Percentiles rank a stretch among this genome's conserved stretches.
These are phyloP conservation scores for Neurospora pannonica DNA, from an alignment of 495 filamentous ascomycete species.

Conservation along the genomic window DNA sequence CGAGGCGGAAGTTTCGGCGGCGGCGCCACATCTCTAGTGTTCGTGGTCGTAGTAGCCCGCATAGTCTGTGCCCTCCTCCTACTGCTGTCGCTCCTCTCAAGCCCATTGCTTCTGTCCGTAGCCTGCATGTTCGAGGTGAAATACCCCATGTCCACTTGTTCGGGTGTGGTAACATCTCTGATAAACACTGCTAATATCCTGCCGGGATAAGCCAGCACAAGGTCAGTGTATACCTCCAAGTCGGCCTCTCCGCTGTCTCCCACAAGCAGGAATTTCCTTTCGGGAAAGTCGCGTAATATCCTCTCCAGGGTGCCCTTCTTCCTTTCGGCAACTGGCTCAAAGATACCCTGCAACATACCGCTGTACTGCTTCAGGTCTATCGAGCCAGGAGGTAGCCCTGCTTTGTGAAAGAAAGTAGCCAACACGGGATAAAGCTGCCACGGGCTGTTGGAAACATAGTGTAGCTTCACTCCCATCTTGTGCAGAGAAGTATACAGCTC, in stretches of 20 bases:
- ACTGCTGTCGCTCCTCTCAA: neutral
- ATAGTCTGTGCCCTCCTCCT: neutral
- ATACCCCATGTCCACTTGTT: constrained; percentile 46
- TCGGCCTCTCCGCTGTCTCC: constrained; percentile 96
- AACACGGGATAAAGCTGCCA: constrained; percentile 94
- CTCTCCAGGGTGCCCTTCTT: constrained; percentile 82
- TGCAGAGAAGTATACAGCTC: constrained; percentile 79
- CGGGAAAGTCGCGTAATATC: constrained; percentile 81
- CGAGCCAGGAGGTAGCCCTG: constrained; percentile 74
- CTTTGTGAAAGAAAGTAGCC: constrained; percentile 67
- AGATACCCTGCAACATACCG: constrained; percentile 94
- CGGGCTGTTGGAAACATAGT: constrained; percentile 91
- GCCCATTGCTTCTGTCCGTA: neutral
- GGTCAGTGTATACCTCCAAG: constrained; percentile 92
- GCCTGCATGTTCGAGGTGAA: constrained; percentile 38
- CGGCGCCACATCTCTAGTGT: neutral
- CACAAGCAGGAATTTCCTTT: constrained; percentile 80
- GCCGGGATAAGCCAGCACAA: constrained; percentile 73
- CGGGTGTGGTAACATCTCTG: constrained; percentile 78
- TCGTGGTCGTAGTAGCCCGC: neutral
- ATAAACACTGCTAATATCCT: constrained; percentile 80
- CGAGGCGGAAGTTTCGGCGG: neutral
- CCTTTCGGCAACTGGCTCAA: constrained; percentile 90
- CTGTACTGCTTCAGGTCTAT: constrained; percentile 93
- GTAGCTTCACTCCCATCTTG: constrained; percentile 69